These are phyloP conservation scores for Ocimum tenuiflorum DNA, from an alignment of 257 asterid species.

Conservation along the genomic window DNA sequence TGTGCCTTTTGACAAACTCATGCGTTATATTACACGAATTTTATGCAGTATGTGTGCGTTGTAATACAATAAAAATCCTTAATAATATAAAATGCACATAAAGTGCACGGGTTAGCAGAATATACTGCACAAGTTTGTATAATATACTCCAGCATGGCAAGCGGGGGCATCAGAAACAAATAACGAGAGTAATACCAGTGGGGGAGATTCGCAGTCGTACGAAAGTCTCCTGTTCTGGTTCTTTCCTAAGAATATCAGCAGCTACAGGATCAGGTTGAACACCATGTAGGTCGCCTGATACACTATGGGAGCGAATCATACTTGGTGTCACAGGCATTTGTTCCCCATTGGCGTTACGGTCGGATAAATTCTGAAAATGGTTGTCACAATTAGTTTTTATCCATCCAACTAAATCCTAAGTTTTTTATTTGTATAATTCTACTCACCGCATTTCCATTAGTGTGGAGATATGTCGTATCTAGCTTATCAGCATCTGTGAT, in stretches of 20 bases:
- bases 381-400: constrained; percentile 27
- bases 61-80: too few relatives aligned
- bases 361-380: constrained; percentile 44
- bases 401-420: not conserved
- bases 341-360: constrained; percentile 39
- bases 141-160: too few relatives aligned
- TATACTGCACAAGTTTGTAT: too few relatives aligned
- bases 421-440: constrained; percentile 13
- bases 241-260: constrained; percentile 86
- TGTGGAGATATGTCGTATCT: constrained; percentile 51
- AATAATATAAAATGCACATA: too few relatives aligned
- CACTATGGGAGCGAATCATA: constrained; percentile 83
- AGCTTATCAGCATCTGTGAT: constrained; percentile 44
- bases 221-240: constrained; percentile 88
- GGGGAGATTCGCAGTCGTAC: constrained; percentile 82
- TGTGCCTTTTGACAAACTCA: too few relatives aligned
- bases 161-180: constrained; percentile 20
- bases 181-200: constrained; percentile 43
- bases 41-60: too few relatives aligned
- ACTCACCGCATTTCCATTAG: constrained; percentile 69
- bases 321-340: constrained; percentile 49
- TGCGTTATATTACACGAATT: too few relatives aligned
- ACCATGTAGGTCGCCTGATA: constrained; percentile 84
- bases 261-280: constrained; percentile 94
- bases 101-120: too few relatives aligned